Evolutionary conservation across 768 basidiomycete species (phyloP).

Genomic region (Pleurotus djamor): DNA sequence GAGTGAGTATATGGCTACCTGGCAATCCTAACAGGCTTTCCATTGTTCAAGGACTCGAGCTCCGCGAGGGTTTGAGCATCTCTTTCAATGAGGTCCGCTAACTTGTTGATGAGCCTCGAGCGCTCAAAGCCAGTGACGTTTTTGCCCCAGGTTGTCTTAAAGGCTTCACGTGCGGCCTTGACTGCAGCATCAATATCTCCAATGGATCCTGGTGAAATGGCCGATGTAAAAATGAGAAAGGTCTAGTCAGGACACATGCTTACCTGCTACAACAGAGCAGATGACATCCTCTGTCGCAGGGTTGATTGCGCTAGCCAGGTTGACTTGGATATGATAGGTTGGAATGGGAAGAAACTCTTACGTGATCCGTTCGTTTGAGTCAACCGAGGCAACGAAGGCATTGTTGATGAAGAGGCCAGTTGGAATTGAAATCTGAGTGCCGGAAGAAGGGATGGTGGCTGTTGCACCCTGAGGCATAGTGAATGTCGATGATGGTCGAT

Average conservation of each 20-base stretch:
- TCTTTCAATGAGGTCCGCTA: conserved; percentile 89
- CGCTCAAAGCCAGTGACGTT: conserved; percentile 84
- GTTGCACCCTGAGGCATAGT: conserved; percentile 45
- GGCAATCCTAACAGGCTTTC: conserved; percentile 73
- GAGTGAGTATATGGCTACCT: conserved; percentile 18
- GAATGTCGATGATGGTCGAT: conserved; percentile 6
- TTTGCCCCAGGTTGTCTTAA: conserved; percentile 86
- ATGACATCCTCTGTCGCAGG: conserved; percentile 79
- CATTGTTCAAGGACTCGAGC: conserved; percentile 86
- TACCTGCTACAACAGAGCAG: conserved; percentile 66
- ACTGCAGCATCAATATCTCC: conserved; percentile 86
- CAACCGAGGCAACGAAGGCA: conserved; percentile 77
- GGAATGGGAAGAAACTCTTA: conserved; percentile 27
- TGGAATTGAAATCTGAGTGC: conserved; percentile 58
- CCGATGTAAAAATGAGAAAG: background rate
- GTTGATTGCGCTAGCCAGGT: conserved; percentile 58
- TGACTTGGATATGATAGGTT: conserved; percentile 11
- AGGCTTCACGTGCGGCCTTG: conserved; percentile 77
- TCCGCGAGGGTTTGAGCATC: conserved; percentile 81
- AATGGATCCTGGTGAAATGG: conserved; percentile 44
- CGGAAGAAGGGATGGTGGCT: conserved; percentile 36
- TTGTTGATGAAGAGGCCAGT: conserved; percentile 93
- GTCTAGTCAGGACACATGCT: background rate
- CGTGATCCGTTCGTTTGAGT: conserved; percentile 65
- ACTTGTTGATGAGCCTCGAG: conserved; percentile 76